Conservation (phyloP, 345 rosid species). For the Balakata baccata region DNA sequence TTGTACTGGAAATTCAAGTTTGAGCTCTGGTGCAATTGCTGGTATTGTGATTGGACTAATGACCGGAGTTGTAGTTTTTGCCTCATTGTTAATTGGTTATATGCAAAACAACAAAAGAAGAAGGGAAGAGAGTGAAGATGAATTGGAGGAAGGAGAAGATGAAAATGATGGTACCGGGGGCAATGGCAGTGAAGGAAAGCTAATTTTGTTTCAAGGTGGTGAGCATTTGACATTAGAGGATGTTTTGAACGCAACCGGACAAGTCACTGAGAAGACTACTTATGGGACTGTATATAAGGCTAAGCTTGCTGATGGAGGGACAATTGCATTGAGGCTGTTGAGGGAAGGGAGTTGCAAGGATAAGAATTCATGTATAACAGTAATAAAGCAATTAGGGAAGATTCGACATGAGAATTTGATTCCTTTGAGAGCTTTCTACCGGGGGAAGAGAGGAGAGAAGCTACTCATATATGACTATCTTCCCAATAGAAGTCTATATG, state of each 20-base stretch:
- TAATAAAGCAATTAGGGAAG: slow-evolving; percentile 72
- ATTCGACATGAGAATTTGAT: slow-evolving; percentile 86
- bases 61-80: slow-evolving; percentile 81
- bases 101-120: slow-evolving; percentile 70
- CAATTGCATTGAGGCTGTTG: slow-evolving; percentile 83
- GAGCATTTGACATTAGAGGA: slow-evolving; percentile 91
- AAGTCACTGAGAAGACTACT: slow-evolving; percentile 89
- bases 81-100: slow-evolving; percentile 82
- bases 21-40: slow-evolving; percentile 88
- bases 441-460: slow-evolving; percentile 97
- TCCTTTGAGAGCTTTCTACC: slow-evolving; percentile 93
- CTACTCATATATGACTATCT: slow-evolving; percentile 93
- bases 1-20: slow-evolving; percentile 56
- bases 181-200: slow-evolving; percentile 64
- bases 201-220: slow-evolving; percentile 89
- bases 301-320: slow-evolving; percentile 88
- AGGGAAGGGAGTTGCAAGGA: slow-evolving; percentile 97
- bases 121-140: slow-evolving; percentile 62
- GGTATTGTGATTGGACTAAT: slow-evolving; percentile 91
- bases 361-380: slow-evolving; percentile 62
- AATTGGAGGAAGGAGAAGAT: slow-evolving; percentile 66
- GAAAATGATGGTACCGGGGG: slow-evolving; percentile 39
- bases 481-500: slow-evolving; percentile 74
- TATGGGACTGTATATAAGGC: slow-evolving; percentile 97
- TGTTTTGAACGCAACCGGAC: slow-evolving; percentile 95